Evolutionary conservation across 2,329 filamentous ascomycete genomes (phyloP).

Genomic region (Sarocladium brachiariae): DNA sequence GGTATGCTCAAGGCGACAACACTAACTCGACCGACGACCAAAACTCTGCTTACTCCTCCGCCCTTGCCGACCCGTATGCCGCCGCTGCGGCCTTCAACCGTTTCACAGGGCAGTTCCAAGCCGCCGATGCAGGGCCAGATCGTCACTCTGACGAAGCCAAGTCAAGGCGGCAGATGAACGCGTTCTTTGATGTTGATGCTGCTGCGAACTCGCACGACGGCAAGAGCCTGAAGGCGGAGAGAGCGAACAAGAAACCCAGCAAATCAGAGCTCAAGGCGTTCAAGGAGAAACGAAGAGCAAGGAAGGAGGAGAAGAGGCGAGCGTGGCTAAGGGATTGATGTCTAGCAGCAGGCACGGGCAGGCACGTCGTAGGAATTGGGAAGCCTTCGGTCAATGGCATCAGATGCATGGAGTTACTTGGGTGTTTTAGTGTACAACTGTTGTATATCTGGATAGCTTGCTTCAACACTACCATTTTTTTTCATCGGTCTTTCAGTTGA

Average conservation of each 20-base stretch:
- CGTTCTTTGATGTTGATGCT: slow-evolving; percentile 92
- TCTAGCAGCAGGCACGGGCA: too few relatives aligned
- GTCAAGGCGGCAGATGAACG: slow-evolving; percentile 79
- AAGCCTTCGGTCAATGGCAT: too few relatives aligned
- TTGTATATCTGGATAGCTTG: not conserved
- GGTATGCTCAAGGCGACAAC: slow-evolving; percentile 65
- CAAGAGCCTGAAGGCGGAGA: slow-evolving; percentile 83
- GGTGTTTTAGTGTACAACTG: not conserved
- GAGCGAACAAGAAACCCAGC: slow-evolving; percentile 73
- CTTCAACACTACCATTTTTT: too few relatives aligned
- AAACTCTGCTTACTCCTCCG: slow-evolving; percentile 21
- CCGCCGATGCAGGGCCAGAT: slow-evolving; percentile 59
- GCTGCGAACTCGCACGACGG: slow-evolving; percentile 89
- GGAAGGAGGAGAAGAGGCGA: slow-evolving; percentile 89
- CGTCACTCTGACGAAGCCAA: slow-evolving; percentile 84
- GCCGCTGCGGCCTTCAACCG: slow-evolving; percentile 80
- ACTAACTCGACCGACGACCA: slow-evolving; percentile 11
- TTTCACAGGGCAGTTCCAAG: slow-evolving; percentile 80
- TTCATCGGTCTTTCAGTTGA: too few relatives aligned
- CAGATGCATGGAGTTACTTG: not conserved
- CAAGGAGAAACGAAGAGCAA: slow-evolving; percentile 80
- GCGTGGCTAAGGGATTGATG: slow-evolving; percentile 87
- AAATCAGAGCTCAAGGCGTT: slow-evolving; percentile 87
- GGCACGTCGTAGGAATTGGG: too few relatives aligned
- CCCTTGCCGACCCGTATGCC: slow-evolving; percentile 45